Base-by-base conservation (phyloP, 352 stramenopile species). In the Albugo candida region DNA sequence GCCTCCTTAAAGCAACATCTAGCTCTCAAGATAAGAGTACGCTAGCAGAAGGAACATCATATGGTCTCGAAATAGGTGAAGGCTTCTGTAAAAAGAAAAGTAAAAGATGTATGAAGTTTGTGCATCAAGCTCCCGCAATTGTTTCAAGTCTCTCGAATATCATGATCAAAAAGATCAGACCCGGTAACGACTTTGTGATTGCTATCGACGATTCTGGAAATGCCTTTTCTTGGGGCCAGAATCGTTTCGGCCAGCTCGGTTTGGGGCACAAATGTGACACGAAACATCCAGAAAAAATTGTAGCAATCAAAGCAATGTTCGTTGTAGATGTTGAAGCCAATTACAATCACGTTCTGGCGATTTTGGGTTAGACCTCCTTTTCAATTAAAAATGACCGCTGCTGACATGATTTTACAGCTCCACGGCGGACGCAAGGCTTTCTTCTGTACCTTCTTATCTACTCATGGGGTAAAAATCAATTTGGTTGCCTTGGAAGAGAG, bases 151-250 rank as follows among this genome's bases (percentile, higher is more conserved):
- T 31, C 3, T 8, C 8, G 8, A 31, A 31, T 31, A 3, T 31
- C 24, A 31, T 31, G 3, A 31, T 31, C 24, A 31, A 31, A 8
- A 73, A 73, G 20, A 24, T 88, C 8, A 63, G 65, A 10, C 56
- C 63, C 18, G 76, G 76, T 5, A 80, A 78, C 45, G 72, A 84
- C 50, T 88, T 83, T 47, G 64, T 55, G 0, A 41, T 83, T 16
- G 70, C 67, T 13, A 51, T 72, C 6, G 68, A 67, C 8, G 47
- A 37, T 5, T 46, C 18, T 13, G 73, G 70, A 0, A 37, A 48
- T 14, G 55, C 70, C 6, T 84, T 70, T 49, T 63, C 64, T 12
- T 88, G 76, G 76, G 76, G 76, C 24, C 56, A 61, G 21, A 65
- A 64, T 5, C 60, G 46, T 39, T 65, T 73, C 34, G 73, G 72